These are phyloP conservation scores for Yamadazyma atlantica DNA, from an alignment of 1,139 yeast genomes.

Conservation along the genomic window DNA sequence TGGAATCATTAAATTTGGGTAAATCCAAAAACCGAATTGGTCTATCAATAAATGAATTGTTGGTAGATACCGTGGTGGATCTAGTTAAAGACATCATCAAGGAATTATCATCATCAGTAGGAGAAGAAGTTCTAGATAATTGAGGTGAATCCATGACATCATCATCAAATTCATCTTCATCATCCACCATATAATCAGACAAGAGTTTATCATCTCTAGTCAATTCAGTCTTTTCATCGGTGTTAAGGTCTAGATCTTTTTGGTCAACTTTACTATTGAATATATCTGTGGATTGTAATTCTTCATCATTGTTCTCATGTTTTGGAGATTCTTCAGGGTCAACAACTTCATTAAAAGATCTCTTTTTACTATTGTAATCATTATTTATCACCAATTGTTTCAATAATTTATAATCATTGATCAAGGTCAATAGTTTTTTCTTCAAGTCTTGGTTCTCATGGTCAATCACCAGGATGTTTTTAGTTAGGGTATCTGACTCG, in stretches of 20 bases:
- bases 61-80: conserved; percentile 43
- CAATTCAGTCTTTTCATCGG: background rate
- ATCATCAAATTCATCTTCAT: conserved; percentile 18
- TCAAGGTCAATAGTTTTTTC: conserved; percentile 34
- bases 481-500: conserved; percentile 4
- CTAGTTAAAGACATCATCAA: conserved; percentile 44
- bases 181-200: conserved; percentile 10
- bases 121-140: conserved; percentile 43
- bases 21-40: conserved; percentile 25
- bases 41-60: conserved; percentile 22
- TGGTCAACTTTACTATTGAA: background rate
- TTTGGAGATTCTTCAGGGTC: background rate
- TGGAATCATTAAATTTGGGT: conserved; percentile 19
- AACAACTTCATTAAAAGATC: conserved; percentile 19
- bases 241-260: background rate
- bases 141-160: conserved; percentile 27
- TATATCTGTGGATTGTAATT: background rate
- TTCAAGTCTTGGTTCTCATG: conserved; percentile 40
- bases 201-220: background rate
- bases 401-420: conserved; percentile 44
- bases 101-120: conserved; percentile 34
- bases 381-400: conserved; percentile 27
- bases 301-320: background rate
- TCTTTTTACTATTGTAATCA: conserved; percentile 18
- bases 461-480: conserved; percentile 30